Conservation (phyloP, 495 filamentous ascomycete genomes). For the Penicillium arizonense region DNA sequence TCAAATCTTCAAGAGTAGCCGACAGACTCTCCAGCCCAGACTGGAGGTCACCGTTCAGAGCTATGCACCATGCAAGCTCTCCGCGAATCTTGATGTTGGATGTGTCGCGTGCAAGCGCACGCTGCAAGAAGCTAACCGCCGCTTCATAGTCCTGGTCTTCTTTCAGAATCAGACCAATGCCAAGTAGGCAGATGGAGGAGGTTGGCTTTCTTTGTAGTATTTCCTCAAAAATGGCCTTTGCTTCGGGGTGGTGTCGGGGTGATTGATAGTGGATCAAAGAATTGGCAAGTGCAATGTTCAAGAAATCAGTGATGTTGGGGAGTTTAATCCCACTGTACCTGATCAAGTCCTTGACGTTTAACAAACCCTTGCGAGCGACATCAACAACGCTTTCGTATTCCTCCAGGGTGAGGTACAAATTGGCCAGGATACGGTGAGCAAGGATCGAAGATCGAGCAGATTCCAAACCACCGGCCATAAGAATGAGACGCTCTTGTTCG, state of each 20-base stretch:
- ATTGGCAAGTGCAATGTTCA: conserved; percentile 76
- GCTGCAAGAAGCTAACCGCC: conserved; percentile 73
- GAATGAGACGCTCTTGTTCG: conserved; percentile 62
- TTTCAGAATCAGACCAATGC: conserved; percentile 85
- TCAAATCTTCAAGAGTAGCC: conserved; percentile 59
- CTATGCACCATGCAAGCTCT: conserved; percentile 87
- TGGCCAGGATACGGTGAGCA: conserved; percentile 78
- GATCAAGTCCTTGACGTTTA: conserved; percentile 56
- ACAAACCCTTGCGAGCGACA: conserved; percentile 67
- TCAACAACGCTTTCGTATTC: conserved; percentile 86
- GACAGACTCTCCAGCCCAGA: conserved; percentile 66
- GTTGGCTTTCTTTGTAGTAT: conserved; percentile 69
- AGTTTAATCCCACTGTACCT: conserved; percentile 64
- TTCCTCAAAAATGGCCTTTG: conserved; percentile 73
- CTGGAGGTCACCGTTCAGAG: conserved; percentile 71
- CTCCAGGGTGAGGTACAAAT: conserved; percentile 81
- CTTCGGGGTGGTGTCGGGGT: conserved; percentile 85
- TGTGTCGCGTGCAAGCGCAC: conserved; percentile 68
- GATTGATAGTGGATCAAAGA: conserved; percentile 83
- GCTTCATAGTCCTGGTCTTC: conserved; percentile 83
- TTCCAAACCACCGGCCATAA: conserved; percentile 82
- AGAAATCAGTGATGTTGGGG: conserved; percentile 63
- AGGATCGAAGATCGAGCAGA: conserved; percentile 69
- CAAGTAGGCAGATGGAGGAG: conserved; percentile 79
- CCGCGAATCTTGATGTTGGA: conserved; percentile 71